Evolutionary conservation across 2,329 filamentous ascomycete species (phyloP).

Genomic region (Cytospora mali): DNA sequence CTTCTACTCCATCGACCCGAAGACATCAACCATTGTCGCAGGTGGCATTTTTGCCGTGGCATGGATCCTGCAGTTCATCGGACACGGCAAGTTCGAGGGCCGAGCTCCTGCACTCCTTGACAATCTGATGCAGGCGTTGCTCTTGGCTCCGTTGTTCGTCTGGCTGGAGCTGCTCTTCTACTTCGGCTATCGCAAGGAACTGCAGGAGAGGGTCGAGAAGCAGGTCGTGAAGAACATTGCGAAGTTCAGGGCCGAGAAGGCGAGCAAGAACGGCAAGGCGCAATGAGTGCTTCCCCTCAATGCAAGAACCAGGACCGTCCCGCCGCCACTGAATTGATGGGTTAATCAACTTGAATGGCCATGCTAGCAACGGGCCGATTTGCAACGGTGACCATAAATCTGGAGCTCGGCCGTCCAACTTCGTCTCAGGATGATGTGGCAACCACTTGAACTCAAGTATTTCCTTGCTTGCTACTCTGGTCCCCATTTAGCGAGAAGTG

Average conservation of each 20-base stretch:
- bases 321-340: background rate
- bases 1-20: slow-evolving; percentile 61
- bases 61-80: slow-evolving; percentile 90
- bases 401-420: background rate
- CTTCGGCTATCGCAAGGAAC: slow-evolving; percentile 85
- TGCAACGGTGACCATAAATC: background rate
- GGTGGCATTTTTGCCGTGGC: slow-evolving; percentile 69
- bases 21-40: slow-evolving; percentile 57
- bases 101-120: slow-evolving; percentile 87
- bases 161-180: slow-evolving; percentile 94
- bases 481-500: background rate
- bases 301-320: background rate
- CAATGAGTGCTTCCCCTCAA: slow-evolving; percentile 42
- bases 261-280: slow-evolving; percentile 52
- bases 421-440: background rate
- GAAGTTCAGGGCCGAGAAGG: slow-evolving; percentile 67
- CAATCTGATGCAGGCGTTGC: slow-evolving; percentile 87
- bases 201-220: slow-evolving; percentile 79
- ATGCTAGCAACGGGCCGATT: background rate
- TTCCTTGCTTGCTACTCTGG: background rate
- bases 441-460: background rate
- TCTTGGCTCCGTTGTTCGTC: slow-evolving; percentile 93
- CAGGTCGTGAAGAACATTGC: slow-evolving; percentile 75
- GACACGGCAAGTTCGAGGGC: slow-evolving; percentile 86
- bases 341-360: background rate